These are phyloP conservation scores for Sporothrix curviconia DNA, from an alignment of 2,329 filamentous ascomycete genomes.

Conservation along the genomic window DNA sequence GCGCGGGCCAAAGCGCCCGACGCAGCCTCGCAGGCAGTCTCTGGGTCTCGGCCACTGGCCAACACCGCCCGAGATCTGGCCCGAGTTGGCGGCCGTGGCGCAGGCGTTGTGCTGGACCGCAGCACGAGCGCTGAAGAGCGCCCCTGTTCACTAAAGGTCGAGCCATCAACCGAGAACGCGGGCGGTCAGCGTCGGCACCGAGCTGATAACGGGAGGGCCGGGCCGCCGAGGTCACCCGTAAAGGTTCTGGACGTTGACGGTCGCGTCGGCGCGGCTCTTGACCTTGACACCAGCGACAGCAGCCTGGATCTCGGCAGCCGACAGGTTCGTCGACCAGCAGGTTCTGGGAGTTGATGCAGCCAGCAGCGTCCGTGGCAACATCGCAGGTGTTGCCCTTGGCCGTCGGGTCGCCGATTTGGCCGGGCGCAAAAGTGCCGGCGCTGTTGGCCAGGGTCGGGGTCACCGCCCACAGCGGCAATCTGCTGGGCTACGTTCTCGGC, in stretches of 20 bases:
- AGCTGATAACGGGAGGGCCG: constrained; percentile 37
- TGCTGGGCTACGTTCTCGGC: constrained; percentile 52
- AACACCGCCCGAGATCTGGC: constrained; percentile 31
- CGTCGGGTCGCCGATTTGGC: constrained; percentile 35
- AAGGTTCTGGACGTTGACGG: constrained; percentile 40
- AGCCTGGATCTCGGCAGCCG: constrained; percentile 45
- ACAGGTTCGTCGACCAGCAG: constrained; percentile 49
- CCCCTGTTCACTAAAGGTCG: constrained; percentile 45
- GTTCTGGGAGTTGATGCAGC: constrained; percentile 51
- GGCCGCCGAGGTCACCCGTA: constrained; percentile 37
- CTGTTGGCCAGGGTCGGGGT: constrained; percentile 56
- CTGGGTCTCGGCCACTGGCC: constrained; percentile 39
- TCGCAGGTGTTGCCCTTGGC: constrained; percentile 49
- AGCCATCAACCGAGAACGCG: constrained; percentile 48
- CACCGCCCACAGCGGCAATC: constrained; percentile 54
- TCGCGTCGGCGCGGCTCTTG: constrained; percentile 18
- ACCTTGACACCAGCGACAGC: constrained; percentile 34
- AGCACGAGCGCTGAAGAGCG: constrained; percentile 42
- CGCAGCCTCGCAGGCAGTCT: constrained; percentile 33
- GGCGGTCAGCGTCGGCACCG: constrained; percentile 30
- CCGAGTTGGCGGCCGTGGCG: constrained; percentile 42
- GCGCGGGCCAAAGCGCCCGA: constrained; percentile 35
- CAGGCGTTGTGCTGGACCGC: constrained; percentile 46
- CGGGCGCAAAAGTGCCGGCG: constrained; percentile 57
- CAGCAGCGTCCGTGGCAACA: constrained; percentile 38